Evolutionary conservation across 345 rosid genomes (phyloP).

Genomic region (Sonneratia alba): DNA sequence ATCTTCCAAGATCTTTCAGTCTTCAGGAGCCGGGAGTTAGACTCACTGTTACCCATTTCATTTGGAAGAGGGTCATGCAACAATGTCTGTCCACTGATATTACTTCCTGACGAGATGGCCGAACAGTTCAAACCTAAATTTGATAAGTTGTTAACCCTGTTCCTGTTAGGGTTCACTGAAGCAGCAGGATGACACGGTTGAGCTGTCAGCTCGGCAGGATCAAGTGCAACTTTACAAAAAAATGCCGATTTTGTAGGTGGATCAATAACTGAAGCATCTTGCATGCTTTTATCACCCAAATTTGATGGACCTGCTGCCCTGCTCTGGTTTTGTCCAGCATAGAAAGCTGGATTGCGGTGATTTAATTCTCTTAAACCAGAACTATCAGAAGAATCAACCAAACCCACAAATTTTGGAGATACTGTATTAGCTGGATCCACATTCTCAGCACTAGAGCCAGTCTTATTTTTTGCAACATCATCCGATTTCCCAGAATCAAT

Average conservation of each 20-base stretch:
- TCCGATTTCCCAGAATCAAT: slow-evolving; percentile 46
- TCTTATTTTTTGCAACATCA: slow-evolving; percentile 28
- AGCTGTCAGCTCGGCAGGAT: slow-evolving; percentile 20
- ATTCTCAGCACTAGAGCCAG: slow-evolving; percentile 21
- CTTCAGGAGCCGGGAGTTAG: slow-evolving; percentile 18
- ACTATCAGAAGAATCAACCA: slow-evolving; percentile 50
- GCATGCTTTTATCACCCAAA: slow-evolving; percentile 8
- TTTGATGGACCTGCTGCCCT: slow-evolving; percentile 10
- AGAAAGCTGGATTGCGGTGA: slow-evolving; percentile 19
- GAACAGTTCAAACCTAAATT: slow-evolving; percentile 28
- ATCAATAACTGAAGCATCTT: slow-evolving; percentile 23
- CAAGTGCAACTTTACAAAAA: slow-evolving; percentile 53
- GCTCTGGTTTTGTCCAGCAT: slow-evolving; percentile 19
- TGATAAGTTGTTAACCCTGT: slow-evolving; percentile 14
- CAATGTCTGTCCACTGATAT: not conserved
- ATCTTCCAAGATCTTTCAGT: slow-evolving; percentile 8
- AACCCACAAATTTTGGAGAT: slow-evolving; percentile 64
- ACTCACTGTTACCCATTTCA: slow-evolving; percentile 14
- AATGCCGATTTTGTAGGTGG: slow-evolving; percentile 27
- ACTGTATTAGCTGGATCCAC: slow-evolving; percentile 31
- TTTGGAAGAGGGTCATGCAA: slow-evolving; percentile 19
- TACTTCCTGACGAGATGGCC: slow-evolving; percentile 19
- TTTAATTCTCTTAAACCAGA: slow-evolving; percentile 21
- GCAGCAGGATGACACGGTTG: slow-evolving; percentile 16
- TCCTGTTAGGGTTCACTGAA: slow-evolving; percentile 16